Evolutionary conservation across 257 asterid species (phyloP).

Genomic region (Salvia miltiorrhiza): DNA sequence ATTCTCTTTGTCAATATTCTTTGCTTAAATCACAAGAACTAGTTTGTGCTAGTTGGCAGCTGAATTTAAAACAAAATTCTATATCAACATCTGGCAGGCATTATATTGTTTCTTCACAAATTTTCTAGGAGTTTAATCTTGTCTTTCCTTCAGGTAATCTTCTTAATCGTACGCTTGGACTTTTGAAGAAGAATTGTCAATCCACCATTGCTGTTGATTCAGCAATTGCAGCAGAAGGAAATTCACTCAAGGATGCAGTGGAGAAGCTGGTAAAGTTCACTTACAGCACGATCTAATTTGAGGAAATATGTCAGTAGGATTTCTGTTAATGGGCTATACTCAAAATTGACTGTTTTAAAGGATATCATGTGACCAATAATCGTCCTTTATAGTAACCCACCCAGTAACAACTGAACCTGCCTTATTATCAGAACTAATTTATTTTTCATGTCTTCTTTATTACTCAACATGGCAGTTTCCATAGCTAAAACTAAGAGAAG

Average conservation of each 20-base stretch:
- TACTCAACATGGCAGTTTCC: neutral
- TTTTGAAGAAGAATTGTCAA: constrained; percentile 78
- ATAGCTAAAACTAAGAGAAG: neutral
- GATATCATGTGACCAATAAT: neutral
- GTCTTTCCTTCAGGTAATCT: constrained; percentile 68
- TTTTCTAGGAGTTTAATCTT: constrained; percentile 15
- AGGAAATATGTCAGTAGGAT: neutral
- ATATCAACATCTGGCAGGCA: neutral
- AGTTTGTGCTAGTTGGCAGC: neutral
- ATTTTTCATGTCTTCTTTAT: neutral
- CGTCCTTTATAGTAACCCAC: neutral
- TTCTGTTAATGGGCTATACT: neutral
- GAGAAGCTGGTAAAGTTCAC: constrained; percentile 66
- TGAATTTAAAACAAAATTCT: neutral
- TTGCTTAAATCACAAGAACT: neutral
- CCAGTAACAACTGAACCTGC: neutral
- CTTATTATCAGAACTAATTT: neutral
- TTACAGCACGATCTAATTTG: constrained; percentile 3
- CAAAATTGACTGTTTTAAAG: neutral
- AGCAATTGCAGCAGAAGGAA: constrained; percentile 76
- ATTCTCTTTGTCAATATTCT: neutral
- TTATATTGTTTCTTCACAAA: neutral
- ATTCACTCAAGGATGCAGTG: constrained; percentile 57
- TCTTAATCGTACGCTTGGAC: constrained; percentile 96
- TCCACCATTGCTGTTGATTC: constrained; percentile 76